These are phyloP conservation scores for Suillus bovinus DNA, from an alignment of 768 basidiomycete genomes.

Conservation along the genomic window DNA sequence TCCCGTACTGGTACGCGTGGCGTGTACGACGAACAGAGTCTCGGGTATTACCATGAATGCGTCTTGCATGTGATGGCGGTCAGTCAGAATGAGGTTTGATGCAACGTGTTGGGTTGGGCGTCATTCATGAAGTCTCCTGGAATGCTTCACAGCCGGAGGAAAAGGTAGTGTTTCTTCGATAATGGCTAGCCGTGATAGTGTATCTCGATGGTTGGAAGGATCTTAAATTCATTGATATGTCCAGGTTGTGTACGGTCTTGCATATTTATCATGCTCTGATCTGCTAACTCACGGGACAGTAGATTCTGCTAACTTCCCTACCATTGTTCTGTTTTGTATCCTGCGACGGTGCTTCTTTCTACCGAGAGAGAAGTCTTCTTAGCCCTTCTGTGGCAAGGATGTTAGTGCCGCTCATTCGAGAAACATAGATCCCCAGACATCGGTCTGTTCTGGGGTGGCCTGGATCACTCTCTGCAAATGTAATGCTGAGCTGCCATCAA, in stretches of 20 bases:
- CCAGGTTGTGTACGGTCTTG: not conserved
- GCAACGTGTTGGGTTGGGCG: slow-evolving; percentile 23
- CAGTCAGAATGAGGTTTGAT: slow-evolving; percentile 10
- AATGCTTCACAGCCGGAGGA: not conserved
- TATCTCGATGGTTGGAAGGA: not conserved
- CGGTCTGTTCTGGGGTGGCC: no score
- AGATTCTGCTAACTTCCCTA: not conserved
- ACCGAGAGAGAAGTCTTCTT: no score
- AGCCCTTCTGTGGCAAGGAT: no score
- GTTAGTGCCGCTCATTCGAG: no score
- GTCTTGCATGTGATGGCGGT: slow-evolving; percentile 25
- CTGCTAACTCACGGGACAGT: not conserved
- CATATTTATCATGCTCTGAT: not conserved
- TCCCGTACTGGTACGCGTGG: slow-evolving; percentile 10
- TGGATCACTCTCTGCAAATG: no score
- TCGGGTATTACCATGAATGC: slow-evolving; percentile 13
- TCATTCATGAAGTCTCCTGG: slow-evolving; percentile 23
- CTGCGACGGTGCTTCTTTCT: no score
- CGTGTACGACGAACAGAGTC: slow-evolving; percentile 13
- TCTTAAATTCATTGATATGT: not conserved
- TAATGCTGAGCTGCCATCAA: no score
- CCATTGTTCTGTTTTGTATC: not conserved
- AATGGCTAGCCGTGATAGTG: not conserved
- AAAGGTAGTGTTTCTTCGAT: slow-evolving; percentile 1
- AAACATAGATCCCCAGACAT: no score